Evolutionary conservation across 2,329 filamentous ascomycete species (phyloP).

Genomic region (Fusarium solani-melongenae): DNA sequence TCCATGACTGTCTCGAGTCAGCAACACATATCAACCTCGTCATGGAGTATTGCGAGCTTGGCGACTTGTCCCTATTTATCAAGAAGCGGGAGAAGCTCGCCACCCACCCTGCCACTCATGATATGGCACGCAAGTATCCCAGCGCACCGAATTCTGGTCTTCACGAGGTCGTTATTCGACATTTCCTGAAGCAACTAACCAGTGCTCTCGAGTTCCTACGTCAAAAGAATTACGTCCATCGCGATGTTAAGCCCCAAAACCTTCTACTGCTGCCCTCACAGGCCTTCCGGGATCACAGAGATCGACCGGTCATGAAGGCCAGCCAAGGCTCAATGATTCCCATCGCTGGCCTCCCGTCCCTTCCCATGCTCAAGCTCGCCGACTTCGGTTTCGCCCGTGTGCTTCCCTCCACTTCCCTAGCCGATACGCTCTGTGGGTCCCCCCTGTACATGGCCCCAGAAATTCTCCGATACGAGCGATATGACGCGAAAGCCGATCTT

Average conservation of each 20-base stretch:
- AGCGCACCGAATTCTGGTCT: conserved; percentile 85
- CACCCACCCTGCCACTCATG: conserved; percentile 82
- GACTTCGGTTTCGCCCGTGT: conserved; percentile 99
- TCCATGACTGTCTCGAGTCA: conserved; percentile 93
- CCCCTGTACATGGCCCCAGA: conserved; percentile 99
- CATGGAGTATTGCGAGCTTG: conserved; percentile 98
- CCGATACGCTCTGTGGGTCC: conserved; percentile 95
- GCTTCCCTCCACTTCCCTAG: conserved; percentile 88
- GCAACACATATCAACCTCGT: conserved; percentile 91
- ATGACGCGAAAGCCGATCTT: conserved; percentile 94
- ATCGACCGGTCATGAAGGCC: conserved; percentile 74
- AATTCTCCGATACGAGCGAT: conserved; percentile 96
- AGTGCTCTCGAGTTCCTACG: conserved; percentile 92
- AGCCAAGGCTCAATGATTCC: conserved; percentile 86
- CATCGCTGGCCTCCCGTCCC: conserved; percentile 80
- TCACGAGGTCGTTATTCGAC: conserved; percentile 94
- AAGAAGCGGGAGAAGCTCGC: conserved; percentile 88
- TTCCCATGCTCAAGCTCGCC: conserved; percentile 97
- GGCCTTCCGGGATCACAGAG: conserved; percentile 69
- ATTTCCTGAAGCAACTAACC: conserved; percentile 94
- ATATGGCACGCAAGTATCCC: conserved; percentile 95
- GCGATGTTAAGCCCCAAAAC: conserved; percentile 98
- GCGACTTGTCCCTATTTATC: conserved; percentile 94
- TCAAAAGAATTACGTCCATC: conserved; percentile 88
- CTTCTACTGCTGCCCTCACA: conserved; percentile 87